Conservation (phyloP, 2,329 filamentous ascomycete genomes). For the Beauveria australis region DNA sequence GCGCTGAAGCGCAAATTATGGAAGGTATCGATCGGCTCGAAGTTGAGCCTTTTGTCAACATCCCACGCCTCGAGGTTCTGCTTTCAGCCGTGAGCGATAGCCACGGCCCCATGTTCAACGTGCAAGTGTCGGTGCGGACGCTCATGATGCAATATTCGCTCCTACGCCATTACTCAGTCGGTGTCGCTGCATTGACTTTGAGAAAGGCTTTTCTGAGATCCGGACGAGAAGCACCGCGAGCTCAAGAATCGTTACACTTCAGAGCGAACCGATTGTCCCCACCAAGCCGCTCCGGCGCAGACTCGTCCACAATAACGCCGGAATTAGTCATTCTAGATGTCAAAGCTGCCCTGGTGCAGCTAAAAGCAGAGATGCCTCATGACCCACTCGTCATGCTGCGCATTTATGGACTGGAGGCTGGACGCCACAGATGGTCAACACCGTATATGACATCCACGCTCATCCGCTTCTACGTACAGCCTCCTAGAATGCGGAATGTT, state of each 20-base stretch:
- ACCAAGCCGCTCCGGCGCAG: slow-evolving; percentile 24
- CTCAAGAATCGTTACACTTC: slow-evolving; percentile 23
- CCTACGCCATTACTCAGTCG: slow-evolving; percentile 84
- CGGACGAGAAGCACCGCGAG: slow-evolving; percentile 31
- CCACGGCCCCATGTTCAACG: slow-evolving; percentile 79
- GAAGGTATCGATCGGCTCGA: slow-evolving; percentile 81
- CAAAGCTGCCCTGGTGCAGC: slow-evolving; percentile 70
- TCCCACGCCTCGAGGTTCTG: slow-evolving; percentile 81
- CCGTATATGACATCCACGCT: slow-evolving; percentile 74
- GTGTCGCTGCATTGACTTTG: slow-evolving; percentile 71
- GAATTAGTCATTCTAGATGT: slow-evolving; percentile 79
- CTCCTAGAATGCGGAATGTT: slow-evolving; percentile 70
- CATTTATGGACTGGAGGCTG: slow-evolving; percentile 71
- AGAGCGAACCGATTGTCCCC: slow-evolving; percentile 29
- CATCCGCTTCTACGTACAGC: slow-evolving; percentile 77
- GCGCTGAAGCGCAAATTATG: slow-evolving; percentile 83
- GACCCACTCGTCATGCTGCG: slow-evolving; percentile 92
- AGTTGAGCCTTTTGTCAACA: slow-evolving; percentile 72
- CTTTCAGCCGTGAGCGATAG: slow-evolving; percentile 79
- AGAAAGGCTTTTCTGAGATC: slow-evolving; percentile 58
- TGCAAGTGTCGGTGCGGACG: slow-evolving; percentile 73
- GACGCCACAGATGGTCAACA: slow-evolving; percentile 77
- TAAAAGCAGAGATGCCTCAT: slow-evolving; percentile 81
- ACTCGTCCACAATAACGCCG: slow-evolving; percentile 25
- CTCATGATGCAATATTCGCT: slow-evolving; percentile 84